phyloP scores from a whole-genome alignment of 495 filamentous ascomycete genomes.

The Podospora australis region DNA sequence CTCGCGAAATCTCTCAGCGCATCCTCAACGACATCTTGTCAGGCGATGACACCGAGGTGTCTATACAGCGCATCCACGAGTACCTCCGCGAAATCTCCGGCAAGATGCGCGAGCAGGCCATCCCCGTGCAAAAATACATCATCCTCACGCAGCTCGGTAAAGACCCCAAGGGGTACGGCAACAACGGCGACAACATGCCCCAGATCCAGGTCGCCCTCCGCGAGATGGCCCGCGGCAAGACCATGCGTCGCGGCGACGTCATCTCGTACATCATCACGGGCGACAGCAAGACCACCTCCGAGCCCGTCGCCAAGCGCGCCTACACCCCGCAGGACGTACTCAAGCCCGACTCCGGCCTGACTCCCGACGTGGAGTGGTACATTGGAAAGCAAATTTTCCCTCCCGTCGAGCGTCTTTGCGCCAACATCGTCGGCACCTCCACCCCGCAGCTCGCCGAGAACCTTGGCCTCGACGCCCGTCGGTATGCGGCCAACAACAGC shows the following conservation, averaged over 20 bases:
- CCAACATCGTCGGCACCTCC: conserved; percentile 88
- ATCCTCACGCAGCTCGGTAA: conserved; percentile 98
- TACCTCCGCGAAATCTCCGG: conserved; percentile 74
- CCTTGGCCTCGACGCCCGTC: conserved; percentile 81
- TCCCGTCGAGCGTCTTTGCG: conserved; percentile 95
- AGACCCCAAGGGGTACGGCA: conserved; percentile 84
- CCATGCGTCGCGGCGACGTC: conserved; percentile 84
- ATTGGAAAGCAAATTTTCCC: conserved; percentile 97
- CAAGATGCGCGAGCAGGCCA: conserved; percentile 71
- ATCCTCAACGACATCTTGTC: conserved; percentile 88
- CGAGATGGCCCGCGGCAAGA: conserved; percentile 80
- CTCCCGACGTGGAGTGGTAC: conserved; percentile 92
- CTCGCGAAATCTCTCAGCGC: conserved; percentile 81
- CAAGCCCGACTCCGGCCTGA: conserved; percentile 63
- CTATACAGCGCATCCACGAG: conserved; percentile 85
- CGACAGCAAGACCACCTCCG: conserved; percentile 62
- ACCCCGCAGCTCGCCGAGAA: conserved; percentile 83
- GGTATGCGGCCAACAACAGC: conserved; percentile 55
- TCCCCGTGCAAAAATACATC: conserved; percentile 81
- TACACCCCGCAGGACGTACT: conserved; percentile 80
- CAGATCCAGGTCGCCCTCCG: conserved; percentile 91
- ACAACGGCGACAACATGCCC: conserved; percentile 91
- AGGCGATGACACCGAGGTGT: conserved; percentile 83
- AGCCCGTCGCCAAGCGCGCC: conserved; percentile 77
- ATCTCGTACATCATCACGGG: conserved; percentile 92